Evolutionary conservation across 768 basidiomycete genomes (phyloP), one percentile per base, ranked within the genome.

Genomic region (Gymnopilus junonius): DNA sequence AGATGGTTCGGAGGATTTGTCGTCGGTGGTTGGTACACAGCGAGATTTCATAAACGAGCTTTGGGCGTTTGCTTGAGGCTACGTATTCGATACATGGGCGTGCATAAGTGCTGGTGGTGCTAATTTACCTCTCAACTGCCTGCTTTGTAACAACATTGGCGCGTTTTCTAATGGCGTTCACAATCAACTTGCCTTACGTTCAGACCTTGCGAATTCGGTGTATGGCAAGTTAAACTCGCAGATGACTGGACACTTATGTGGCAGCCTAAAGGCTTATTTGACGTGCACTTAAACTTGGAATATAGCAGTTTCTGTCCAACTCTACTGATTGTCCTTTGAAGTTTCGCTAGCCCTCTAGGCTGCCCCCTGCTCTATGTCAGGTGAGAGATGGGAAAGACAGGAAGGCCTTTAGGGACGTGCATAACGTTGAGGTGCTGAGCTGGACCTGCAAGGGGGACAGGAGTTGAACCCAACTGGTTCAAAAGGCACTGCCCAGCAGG

Each of bases 1-100:
- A 42, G 60, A 65, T 23, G 29, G 25, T 29, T 43, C n/a, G 34
- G 20, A 29, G 20, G 56, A 65, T 10, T 54, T 32, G 21, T 35
- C 42, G 25, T 37, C 55, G 14, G 54, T 50, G 1, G 59, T 34
- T 7, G 46, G 35, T 20, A 46, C 50, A 14, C 56, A 65, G 34
- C 29, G 60, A 8, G 64, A 65, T 27, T 55, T 65, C 25, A 48
- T 65, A 4, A 56, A 56, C 21, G 64, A 65, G 42, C 60, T 65
- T 23, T 65, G 64, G 64, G 60, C 56, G 14, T 65, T 62, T 50
- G 29, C 42, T 39, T 39, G 54, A 39, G 25, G 21, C 23, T 27
- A n/a, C 12, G 15, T 39, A 21, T 39, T 37, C 10, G 14, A 5
- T 27, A 23, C 25, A 17, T 1, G 21, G 11, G 23, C 8, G 8